Conservation (phyloP, 176 grass and related monocot genomes). For the Triticum turgidum region DNA sequence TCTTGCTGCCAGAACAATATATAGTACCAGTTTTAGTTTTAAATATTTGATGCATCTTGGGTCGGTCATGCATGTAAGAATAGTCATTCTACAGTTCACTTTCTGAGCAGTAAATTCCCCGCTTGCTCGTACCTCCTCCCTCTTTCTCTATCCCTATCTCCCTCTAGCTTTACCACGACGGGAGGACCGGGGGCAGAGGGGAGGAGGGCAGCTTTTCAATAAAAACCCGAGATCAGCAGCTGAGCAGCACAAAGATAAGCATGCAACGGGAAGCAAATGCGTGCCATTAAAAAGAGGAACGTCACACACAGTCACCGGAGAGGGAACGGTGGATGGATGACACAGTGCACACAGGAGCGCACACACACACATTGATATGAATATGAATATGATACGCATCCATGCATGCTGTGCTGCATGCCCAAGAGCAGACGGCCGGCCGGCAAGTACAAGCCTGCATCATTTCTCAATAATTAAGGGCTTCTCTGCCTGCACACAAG, state of each 20-base stretch:
- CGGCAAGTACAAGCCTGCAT: conserved; percentile 60
- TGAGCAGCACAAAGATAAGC: conserved; percentile 17
- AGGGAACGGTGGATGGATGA: background rate
- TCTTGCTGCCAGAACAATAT: background rate
- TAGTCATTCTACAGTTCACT: conserved; percentile 30
- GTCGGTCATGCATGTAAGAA: conserved; percentile 33
- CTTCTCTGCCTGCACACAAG: conserved; percentile 27
- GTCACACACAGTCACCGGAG: conserved; percentile 1
- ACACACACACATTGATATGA: conserved; percentile 28
- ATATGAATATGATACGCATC: background rate
- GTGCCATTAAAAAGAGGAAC: conserved; percentile 32
- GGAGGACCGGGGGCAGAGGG: background rate
- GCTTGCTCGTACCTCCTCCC: background rate
- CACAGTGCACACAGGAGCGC: background rate
- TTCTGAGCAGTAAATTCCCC: conserved; percentile 36
- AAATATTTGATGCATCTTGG: too few relatives aligned
- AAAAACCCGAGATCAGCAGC: conserved; percentile 39
- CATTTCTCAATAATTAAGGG: conserved; percentile 77
- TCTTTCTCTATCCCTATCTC: background rate
- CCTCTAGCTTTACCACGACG: conserved; percentile 20
- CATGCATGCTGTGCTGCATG: conserved; percentile 14
- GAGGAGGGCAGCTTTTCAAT: conserved; percentile 37
- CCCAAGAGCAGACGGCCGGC: conserved; percentile 28
- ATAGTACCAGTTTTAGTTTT: too few relatives aligned
- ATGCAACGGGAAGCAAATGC: conserved; percentile 15